A percentile compares a stretch with the other conserved stretches of the same genome.
phyloP scores from a whole-genome alignment of 495 filamentous ascomycete species.

The Glonium stellatum region DNA sequence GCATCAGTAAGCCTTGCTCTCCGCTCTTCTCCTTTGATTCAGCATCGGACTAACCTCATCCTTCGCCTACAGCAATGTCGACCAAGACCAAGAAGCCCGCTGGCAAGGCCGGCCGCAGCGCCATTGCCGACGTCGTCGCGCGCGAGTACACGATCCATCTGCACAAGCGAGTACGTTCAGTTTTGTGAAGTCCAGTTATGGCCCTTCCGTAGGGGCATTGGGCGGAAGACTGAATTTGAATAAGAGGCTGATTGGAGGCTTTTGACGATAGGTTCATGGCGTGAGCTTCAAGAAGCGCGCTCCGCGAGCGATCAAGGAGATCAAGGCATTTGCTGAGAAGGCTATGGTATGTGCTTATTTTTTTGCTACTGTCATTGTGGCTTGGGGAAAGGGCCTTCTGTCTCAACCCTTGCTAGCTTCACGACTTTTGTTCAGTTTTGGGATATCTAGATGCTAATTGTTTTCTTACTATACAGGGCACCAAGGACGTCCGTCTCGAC shows the following conservation, averaged over 20 bases:
- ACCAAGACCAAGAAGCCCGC: constrained; percentile 36
- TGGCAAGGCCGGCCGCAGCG: constrained; percentile 76
- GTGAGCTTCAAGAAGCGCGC: constrained; percentile 99
- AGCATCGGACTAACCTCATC: constrained; percentile 5
- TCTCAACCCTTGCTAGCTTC: neutral
- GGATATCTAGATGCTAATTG: constrained; percentile 8
- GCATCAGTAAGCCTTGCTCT: neutral
- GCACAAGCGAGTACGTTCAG: constrained; percentile 95
- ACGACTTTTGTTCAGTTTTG: neutral
- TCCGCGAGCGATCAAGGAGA: constrained; percentile 97
- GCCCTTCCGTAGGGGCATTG: constrained; percentile 30
- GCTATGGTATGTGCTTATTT: constrained; percentile 73
- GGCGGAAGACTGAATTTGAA: constrained; percentile 35
- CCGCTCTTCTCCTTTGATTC: neutral
- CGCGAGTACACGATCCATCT: constrained; percentile 99
- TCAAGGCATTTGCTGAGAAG: constrained; percentile 80
- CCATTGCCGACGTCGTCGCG: constrained; percentile 95
- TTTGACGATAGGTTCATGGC: constrained; percentile 69
- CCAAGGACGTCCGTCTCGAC: constrained; percentile 93
- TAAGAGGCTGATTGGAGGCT: constrained; percentile 20
- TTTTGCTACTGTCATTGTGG: constrained; percentile 2
- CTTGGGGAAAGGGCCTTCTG: neutral
- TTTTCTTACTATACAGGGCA: constrained; percentile 56
- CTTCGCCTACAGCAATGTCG: constrained; percentile 15
- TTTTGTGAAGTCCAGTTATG: constrained; percentile 61